Conservation (phyloP, 164 flowering plant genomes). For the Piper betle region DNA sequence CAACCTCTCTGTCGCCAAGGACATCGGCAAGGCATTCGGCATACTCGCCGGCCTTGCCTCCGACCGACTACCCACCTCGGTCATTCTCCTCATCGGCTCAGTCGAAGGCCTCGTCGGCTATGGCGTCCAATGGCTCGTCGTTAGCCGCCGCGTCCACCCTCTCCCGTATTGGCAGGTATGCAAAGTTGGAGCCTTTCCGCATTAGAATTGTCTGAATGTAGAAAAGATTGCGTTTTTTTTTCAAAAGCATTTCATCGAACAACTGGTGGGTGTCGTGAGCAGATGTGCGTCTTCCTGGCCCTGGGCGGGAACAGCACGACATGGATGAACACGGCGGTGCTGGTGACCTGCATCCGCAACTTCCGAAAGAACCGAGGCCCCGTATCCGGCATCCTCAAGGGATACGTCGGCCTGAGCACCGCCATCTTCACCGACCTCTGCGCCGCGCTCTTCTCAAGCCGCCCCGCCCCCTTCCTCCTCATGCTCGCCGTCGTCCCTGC, state of each 20-base stretch:
- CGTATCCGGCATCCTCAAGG: constrained; percentile 74
- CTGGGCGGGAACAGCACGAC: constrained; percentile 93
- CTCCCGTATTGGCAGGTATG: constrained; percentile 76
- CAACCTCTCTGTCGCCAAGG: constrained; percentile 71
- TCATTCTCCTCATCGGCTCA: constrained; percentile 60
- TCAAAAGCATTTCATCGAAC: not conserved
- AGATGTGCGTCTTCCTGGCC: constrained; percentile 73
- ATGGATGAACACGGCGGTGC: constrained; percentile 93
- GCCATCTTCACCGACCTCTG: too few species aligned
- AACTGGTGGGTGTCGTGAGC: constrained; percentile 1
- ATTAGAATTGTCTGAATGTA: not conserved
- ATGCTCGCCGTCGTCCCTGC: constrained; percentile 18
- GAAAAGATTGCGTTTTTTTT: not conserved
- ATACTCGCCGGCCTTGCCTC: constrained; percentile 66
- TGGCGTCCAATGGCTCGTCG: constrained; percentile 23
- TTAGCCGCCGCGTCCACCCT: constrained; percentile 32
- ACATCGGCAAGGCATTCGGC: constrained; percentile 78
- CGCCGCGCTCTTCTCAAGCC: constrained; percentile 28
- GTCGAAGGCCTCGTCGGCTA: constrained; percentile 72
- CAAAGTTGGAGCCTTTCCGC: not conserved
- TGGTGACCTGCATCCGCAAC: constrained; percentile 82
- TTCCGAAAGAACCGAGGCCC: constrained; percentile 79
- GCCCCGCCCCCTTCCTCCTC: constrained; percentile 47
- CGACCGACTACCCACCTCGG: constrained; percentile 44
- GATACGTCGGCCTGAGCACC: constrained; percentile 48